phyloP scores from a whole-genome alignment of 2,329 filamentous ascomycete genomes.

The Aspergillus caelatus region DNA sequence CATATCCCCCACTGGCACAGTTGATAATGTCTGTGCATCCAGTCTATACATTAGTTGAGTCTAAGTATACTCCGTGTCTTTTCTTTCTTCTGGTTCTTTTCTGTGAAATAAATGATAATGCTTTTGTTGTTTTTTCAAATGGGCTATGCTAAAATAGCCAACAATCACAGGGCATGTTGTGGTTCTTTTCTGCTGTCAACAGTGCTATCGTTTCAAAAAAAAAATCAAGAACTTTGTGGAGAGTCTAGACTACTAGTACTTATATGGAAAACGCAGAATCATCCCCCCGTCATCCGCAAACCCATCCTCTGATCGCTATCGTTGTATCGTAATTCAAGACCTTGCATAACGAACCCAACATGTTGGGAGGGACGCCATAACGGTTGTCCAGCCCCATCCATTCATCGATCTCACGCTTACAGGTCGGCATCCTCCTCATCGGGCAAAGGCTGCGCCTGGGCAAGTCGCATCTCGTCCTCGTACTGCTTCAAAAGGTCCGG shows the following conservation, averaged over 20 bases:
- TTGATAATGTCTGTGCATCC: neutral
- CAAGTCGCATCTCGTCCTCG: constrained; percentile 83
- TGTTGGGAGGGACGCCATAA: constrained; percentile 14
- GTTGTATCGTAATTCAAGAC: constrained; percentile 41
- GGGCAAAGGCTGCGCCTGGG: constrained; percentile 77
- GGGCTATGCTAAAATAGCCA: neutral
- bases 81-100: neutral
- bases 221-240: constrained; percentile 21
- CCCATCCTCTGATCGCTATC: constrained; percentile 37
- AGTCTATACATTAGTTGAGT: neutral
- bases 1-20: neutral
- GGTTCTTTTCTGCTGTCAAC: constrained; percentile 12
- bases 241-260: constrained; percentile 31
- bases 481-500: constrained; percentile 78
- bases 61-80: neutral
- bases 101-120: neutral
- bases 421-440: constrained; percentile 82
- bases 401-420: constrained; percentile 36
- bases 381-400: constrained; percentile 12
- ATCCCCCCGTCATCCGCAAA: constrained; percentile 35
- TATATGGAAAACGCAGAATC: constrained; percentile 39
- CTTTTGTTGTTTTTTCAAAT: neutral
- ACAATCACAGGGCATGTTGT: neutral
- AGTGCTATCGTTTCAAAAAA: constrained; percentile 26
- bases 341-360: constrained; percentile 27